Evolutionary conservation across 2,329 filamentous ascomycete genomes (phyloP).

Genomic region (Neophaeococcomyces aloes): DNA sequence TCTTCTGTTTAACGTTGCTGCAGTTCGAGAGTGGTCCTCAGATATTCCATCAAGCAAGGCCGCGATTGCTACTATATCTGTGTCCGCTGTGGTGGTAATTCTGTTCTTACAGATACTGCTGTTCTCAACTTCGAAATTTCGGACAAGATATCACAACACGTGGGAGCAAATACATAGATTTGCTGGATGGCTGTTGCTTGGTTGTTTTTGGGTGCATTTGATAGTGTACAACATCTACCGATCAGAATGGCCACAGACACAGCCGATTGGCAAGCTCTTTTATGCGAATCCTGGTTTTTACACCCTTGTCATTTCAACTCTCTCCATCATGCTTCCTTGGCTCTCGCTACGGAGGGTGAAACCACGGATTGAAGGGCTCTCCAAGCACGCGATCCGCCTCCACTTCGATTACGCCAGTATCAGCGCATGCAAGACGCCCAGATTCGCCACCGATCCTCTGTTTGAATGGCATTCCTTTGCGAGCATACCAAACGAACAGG

Average conservation of each 20-base stretch:
- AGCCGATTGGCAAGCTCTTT: conserved; percentile 31
- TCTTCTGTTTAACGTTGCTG: conserved; percentile 25
- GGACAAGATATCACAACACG: conserved; percentile 51
- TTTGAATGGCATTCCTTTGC: conserved; percentile 66
- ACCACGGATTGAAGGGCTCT: conserved; percentile 58
- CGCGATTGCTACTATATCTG: conserved; percentile 41
- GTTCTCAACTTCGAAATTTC: conserved; percentile 53
- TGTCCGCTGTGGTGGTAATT: conserved; percentile 36
- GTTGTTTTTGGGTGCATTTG: conserved; percentile 53
- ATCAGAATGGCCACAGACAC: conserved; percentile 30
- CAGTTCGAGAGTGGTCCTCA: conserved; percentile 14
- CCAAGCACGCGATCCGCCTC: conserved; percentile 58
- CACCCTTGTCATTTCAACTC: conserved; percentile 54
- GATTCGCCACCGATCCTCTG: conserved; percentile 51
- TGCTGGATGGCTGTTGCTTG: conserved; percentile 55
- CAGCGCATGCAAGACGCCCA: conserved; percentile 44
- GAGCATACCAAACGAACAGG: conserved; percentile 51
- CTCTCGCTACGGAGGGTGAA: conserved; percentile 54
- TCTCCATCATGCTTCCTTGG: conserved; percentile 62
- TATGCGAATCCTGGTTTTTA: conserved; percentile 48
- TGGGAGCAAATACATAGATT: conserved; percentile 64
- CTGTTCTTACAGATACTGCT: conserved; percentile 50
- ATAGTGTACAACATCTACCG: conserved; percentile 42
- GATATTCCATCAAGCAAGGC: conserved; percentile 1
- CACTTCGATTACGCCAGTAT: conserved; percentile 55